These are phyloP conservation scores for Calophaca sinica DNA, from an alignment of 306 rosid genomes.

Conservation along the genomic window DNA sequence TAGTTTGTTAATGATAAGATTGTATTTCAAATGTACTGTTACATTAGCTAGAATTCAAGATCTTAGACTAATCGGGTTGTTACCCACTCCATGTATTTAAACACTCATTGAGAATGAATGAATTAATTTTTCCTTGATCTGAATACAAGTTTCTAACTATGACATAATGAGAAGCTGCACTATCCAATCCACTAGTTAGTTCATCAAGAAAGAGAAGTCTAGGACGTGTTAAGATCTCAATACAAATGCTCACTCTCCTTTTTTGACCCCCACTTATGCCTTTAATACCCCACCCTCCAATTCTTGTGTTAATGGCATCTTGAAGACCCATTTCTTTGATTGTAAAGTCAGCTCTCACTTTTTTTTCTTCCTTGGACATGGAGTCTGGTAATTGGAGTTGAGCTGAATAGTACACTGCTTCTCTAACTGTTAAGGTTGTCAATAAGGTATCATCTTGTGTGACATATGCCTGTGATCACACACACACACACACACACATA, in stretches of 20 bases:
- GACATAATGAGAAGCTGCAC: constrained; percentile 84
- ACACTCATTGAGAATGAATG: too few relatives aligned
- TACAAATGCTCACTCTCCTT: constrained; percentile 57
- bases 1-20: too few relatives aligned
- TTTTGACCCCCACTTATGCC: constrained; percentile 63
- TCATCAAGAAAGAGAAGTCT: constrained; percentile 61
- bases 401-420: constrained; percentile 60
- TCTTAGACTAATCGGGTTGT: too few relatives aligned
- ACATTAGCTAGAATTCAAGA: too few relatives aligned
- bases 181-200: constrained; percentile 72
- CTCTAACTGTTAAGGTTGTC: constrained; percentile 54
- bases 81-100: too few relatives aligned
- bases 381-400: constrained; percentile 58
- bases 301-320: constrained; percentile 56
- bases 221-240: constrained; percentile 60
- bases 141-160: too few relatives aligned
- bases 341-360: constrained; percentile 54
- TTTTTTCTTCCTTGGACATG: constrained; percentile 54
- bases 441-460: constrained; percentile 57
- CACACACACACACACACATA: too few relatives aligned
- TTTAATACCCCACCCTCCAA: constrained; percentile 59
- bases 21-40: too few relatives aligned
- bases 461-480: constrained; percentile 51
- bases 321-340: constrained; percentile 61
- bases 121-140: too few relatives aligned